Percentiles rank a stretch among this genome's conserved stretches.
These are phyloP conservation scores for Fraxinus ornus DNA, from an alignment of 305 asterid species.

Conservation along the genomic window DNA sequence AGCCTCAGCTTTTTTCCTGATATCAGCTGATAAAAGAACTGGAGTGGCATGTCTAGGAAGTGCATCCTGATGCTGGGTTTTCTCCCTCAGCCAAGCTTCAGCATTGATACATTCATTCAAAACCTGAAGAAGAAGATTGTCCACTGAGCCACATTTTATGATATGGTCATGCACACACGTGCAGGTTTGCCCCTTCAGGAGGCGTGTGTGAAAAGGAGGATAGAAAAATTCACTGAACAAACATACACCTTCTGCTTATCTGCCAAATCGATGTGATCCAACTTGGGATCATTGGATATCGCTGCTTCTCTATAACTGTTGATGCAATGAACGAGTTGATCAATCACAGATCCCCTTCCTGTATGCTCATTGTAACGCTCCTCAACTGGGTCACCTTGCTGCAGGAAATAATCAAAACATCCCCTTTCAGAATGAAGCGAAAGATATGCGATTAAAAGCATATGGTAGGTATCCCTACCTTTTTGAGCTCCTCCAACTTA, in stretches of 20 bases:
- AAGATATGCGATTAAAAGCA: background rate
- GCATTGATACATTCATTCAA: constrained; percentile 70
- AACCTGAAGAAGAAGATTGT: constrained; percentile 42
- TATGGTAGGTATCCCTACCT: constrained; percentile 38
- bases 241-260: constrained; percentile 56
- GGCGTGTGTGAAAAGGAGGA: background rate
- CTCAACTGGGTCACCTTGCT: constrained; percentile 96
- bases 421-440: background rate
- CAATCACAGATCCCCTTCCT: constrained; percentile 72
- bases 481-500: constrained; percentile 83
- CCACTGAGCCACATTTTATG: background rate
- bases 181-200: background rate
- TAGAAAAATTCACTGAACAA: background rate
- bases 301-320: constrained; percentile 82
- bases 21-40: constrained; percentile 61
- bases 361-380: constrained; percentile 71
- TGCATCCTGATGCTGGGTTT: constrained; percentile 69
- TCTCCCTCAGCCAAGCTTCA: constrained; percentile 85
- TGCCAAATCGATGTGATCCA: constrained; percentile 79
- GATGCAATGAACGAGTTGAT: constrained; percentile 61
- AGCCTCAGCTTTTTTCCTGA: constrained; percentile 76
- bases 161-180: background rate
- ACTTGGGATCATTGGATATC: constrained; percentile 61
- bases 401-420: constrained; percentile 23
- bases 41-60: constrained; percentile 72